Evolutionary conservation across 2,329 filamentous ascomycete species (phyloP).

Genomic region (Boeremia lycopersici): DNA sequence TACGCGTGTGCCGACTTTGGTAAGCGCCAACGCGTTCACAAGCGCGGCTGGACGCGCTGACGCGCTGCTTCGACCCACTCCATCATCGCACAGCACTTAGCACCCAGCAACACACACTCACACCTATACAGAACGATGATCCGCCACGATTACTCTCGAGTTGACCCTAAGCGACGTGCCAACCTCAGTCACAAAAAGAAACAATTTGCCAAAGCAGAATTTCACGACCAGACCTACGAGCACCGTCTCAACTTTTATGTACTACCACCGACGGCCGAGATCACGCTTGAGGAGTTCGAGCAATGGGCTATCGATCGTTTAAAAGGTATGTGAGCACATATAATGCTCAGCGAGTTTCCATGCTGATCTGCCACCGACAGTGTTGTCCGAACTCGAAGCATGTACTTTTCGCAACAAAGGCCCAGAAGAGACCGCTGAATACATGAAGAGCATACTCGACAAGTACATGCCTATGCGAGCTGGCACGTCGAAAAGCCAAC

Average conservation of each 20-base stretch:
- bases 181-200: constrained; percentile 80
- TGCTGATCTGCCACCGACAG: constrained; percentile 50
- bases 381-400: constrained; percentile 86
- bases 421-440: constrained; percentile 76
- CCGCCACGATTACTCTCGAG: constrained; percentile 49
- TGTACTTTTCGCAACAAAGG: constrained; percentile 93
- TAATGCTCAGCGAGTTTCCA: rapidly evolving
- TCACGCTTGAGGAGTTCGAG: constrained; percentile 96
- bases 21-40: constrained; percentile 27
- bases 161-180: constrained; percentile 75
- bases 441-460: constrained; percentile 85
- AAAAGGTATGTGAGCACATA: constrained; percentile 58
- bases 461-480: constrained; percentile 84
- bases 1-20: background rate
- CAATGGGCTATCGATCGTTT: constrained; percentile 97
- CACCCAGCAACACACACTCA: constrained; percentile 12
- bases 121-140: constrained; percentile 35
- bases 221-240: constrained; percentile 78
- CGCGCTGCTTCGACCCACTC: constrained; percentile 20
- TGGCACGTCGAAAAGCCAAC: constrained; percentile 67
- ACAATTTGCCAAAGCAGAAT: constrained; percentile 80
- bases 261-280: constrained; percentile 86
- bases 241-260: constrained; percentile 92
- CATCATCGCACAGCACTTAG: constrained; percentile 12
- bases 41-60: constrained; percentile 9